Base-by-base conservation (phyloP, 257 asterid species). In the Gentiana straminea region DNA sequence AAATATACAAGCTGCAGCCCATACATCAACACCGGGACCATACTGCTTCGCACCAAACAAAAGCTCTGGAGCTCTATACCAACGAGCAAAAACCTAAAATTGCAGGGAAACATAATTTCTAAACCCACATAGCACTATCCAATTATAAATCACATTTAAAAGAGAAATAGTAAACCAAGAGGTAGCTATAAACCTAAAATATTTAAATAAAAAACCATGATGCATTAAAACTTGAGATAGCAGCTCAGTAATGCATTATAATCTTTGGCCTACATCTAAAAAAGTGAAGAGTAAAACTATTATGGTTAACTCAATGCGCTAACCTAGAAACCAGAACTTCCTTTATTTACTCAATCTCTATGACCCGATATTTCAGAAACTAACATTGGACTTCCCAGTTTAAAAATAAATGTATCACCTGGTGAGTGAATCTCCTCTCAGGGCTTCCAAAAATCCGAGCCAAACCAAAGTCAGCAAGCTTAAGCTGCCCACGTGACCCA, bases 1-100 rank as follows among this genome's bases (percentile, higher is more conserved):
- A 77, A 91, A 84, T 75, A 91, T 91, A 78, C 98, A 91, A 41
- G 98, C 98, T 32, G 97, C 95, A 52, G 98, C 98, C 98, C 98
- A 91, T 24, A 91, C 87, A 59, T 91, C 98, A 51, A 91, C 97
- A n/a, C 95, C 95, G 4, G 97, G 84, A 61, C 98, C 98, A 73
- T 91, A 91, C 67, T 91, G 97, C 76, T 85, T 91, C 55, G 97
- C 94, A 72, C 98, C 98, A 83, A 91, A 91, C 63, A 91, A 75
- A 65, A 91, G 77, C 78, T 91, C 98, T 9, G 98, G 98, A 33
- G 98, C 97, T 77, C 98, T 75, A 66, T 91, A 91, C 98, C 98
- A 91, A 65, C 94, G 84, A 55, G 98, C 98, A 70, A 91, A 91
- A 61, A 91, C 98, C 98, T 91, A 67, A 87, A 65, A 64, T 55